Base-by-base conservation (phyloP, 352 stramenopile genomes). In the Globisporangium carolinianum region DNA sequence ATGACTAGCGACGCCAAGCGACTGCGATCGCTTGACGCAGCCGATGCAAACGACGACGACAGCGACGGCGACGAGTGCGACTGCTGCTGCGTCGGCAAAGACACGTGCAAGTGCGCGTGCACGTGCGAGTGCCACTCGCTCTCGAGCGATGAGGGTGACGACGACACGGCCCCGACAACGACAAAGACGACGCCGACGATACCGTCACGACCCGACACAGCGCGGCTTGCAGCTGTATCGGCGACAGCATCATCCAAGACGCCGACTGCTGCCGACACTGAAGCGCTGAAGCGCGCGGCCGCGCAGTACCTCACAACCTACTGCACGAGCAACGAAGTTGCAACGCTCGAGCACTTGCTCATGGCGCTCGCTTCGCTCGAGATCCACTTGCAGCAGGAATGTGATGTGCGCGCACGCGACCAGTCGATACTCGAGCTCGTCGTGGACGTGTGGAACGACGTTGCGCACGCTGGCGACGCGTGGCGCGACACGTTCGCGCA, bases 11-110 rank as follows among this genome's bases (percentile, higher is more conserved):
- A 45, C 50, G 36, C 39, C 50, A 73, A 74, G 63, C 58, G 37
- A 12, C 58, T 64, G 4, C 37, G 39, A 36, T 14, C 14, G 24
- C 24, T 32, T n/a, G 36, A 32, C 2, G 50, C 41, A 24, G 50
- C 18, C 10, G 38, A 56, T 5, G 61, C 56, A 0, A 61, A 66
- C 0, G 66, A 59, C 0, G 55, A 69, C 24, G 73, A 82, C 32
- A 66, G 68, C n/a, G 81, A 91, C 42, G 71, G 70, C 2, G 86
- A 89, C 47, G 69, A 93, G 38, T 95, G 85, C 49, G 69, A 86
- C 61, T 95, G 79, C 49, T 89, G 79, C 58, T 89, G 79, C 57
- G 71, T 89, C 6, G 75, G 77, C 36, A 75, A 83, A 54, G 69
- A 79, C 9, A 63, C 67, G 5, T 89, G 79, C 47, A 75, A 66